Conservation (phyloP, 2,329 filamentous ascomycete species). For the Coniochaeta prunicola region DNA sequence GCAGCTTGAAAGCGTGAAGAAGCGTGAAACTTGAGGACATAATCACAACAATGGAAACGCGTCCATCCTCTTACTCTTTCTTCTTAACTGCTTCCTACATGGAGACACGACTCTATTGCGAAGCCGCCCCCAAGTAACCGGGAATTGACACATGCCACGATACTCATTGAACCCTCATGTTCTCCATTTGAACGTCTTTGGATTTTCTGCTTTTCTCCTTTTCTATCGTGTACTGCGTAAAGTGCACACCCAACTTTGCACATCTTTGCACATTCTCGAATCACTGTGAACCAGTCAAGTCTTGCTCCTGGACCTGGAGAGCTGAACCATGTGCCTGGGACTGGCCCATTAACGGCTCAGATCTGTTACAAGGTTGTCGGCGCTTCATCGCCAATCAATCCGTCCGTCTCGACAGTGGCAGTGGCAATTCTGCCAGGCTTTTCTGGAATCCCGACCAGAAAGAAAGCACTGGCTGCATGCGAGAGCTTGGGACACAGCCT, state of each 20-base stretch:
- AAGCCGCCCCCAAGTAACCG: neutral
- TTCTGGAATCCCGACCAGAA: neutral
- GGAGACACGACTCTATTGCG: neutral
- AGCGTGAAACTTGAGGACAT: too few relatives aligned
- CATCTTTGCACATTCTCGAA: neutral
- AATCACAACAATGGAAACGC: neutral
- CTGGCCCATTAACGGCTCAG: neutral
- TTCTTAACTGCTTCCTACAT: neutral
- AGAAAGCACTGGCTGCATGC: neutral
- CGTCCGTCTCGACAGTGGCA: neutral
- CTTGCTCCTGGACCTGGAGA: neutral
- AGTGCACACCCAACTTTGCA: neutral
- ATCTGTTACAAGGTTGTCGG: neutral
- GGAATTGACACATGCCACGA: neutral
- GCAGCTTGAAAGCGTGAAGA: neutral
- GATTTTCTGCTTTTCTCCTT: too few relatives aligned
- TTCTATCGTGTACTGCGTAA: too few relatives aligned
- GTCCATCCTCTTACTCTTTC: neutral
- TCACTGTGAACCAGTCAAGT: neutral
- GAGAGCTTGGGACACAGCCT: conserved; percentile 1
- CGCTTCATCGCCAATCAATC: neutral
- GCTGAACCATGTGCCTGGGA: neutral
- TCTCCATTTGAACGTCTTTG: too few relatives aligned
- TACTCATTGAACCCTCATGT: too few relatives aligned
- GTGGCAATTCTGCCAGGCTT: conserved; percentile 1